A percentile compares a stretch with the other conserved stretches of the same genome.
These are phyloP conservation scores for Yamadazyma pseudoaaseri DNA, from an alignment of 1,139 yeast species.

Conservation along the genomic window DNA sequence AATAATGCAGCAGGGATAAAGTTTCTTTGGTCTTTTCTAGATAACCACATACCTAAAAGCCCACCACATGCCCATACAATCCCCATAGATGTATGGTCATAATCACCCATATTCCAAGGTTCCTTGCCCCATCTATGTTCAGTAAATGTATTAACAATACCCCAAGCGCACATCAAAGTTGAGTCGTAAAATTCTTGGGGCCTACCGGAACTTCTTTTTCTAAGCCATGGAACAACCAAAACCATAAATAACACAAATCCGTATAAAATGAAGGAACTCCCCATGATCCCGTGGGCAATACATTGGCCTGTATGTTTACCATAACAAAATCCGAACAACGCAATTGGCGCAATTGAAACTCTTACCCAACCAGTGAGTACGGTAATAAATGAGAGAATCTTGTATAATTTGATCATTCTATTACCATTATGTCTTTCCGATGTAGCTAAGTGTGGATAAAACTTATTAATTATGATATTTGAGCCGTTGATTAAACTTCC, in stretches of 20 bases:
- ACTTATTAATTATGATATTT: constrained; percentile 39
- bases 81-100: constrained; percentile 95
- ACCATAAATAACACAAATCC: constrained; percentile 70
- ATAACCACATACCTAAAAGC: constrained; percentile 71
- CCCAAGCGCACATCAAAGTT: constrained; percentile 80
- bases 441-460: constrained; percentile 31
- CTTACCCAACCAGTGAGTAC: constrained; percentile 66
- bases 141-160: constrained; percentile 89
- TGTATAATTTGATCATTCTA: constrained; percentile 34
- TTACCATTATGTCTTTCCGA: constrained; percentile 14
- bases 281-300: constrained; percentile 96
- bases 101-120: constrained; percentile 86
- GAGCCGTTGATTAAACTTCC: constrained; percentile 59
- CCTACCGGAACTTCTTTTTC: constrained; percentile 40
- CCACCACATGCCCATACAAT: constrained; percentile 97
- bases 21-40: constrained; percentile 58
- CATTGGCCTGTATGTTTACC: constrained; percentile 82
- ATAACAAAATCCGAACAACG: constrained; percentile 79
- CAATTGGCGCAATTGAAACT: constrained; percentile 76
- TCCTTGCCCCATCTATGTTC: constrained; percentile 94
- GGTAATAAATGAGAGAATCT: constrained; percentile 42
- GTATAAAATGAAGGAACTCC: constrained; percentile 77
- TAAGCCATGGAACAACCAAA: constrained; percentile 66
- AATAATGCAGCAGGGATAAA: constrained; percentile 80
- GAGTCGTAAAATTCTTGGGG: constrained; percentile 90